Conservation (phyloP, 805 yeast genomes). For the Candida awuae region DNA sequence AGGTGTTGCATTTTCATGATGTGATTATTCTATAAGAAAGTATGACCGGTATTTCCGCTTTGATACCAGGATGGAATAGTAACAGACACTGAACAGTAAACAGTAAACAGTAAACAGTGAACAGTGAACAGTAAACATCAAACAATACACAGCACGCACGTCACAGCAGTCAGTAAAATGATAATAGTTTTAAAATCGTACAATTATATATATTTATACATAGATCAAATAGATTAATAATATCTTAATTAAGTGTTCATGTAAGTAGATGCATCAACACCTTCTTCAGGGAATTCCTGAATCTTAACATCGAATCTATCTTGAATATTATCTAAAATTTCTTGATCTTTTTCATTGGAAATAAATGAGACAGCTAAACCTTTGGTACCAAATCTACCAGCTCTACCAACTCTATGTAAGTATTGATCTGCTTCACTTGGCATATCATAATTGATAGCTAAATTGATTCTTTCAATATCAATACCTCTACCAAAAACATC, state of each 20-base stretch:
- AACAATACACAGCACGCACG: no score
- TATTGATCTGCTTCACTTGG: slow-evolving; percentile 97
- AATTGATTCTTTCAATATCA: slow-evolving; percentile 96
- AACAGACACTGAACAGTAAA: no score
- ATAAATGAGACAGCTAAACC: slow-evolving; percentile 94
- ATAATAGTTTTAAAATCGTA: neutral
- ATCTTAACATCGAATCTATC: slow-evolving; percentile 95
- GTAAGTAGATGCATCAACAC: slow-evolving; percentile 95
- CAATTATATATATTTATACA: neutral
- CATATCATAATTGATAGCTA: slow-evolving; percentile 96
- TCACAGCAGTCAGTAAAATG: no score
- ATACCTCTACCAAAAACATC: slow-evolving; percentile 99
- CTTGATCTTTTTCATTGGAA: slow-evolving; percentile 78
- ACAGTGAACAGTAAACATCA: no score
- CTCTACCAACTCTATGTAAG: slow-evolving; percentile 99
- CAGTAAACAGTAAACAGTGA: no score
- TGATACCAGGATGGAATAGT: no score
- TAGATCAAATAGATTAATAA: neutral
- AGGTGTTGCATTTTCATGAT: no score
- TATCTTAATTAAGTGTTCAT: slow-evolving; percentile 64
- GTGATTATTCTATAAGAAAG: no score
- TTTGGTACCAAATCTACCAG: slow-evolving; percentile 99
- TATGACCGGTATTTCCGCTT: no score
- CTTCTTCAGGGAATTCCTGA: slow-evolving; percentile 93
- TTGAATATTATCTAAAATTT: slow-evolving; percentile 85